Evolutionary conservation across 176 grass and related monocot genomes (phyloP), one percentile per base, ranked within the genome.

Genomic region (Avena atlantica): DNA sequence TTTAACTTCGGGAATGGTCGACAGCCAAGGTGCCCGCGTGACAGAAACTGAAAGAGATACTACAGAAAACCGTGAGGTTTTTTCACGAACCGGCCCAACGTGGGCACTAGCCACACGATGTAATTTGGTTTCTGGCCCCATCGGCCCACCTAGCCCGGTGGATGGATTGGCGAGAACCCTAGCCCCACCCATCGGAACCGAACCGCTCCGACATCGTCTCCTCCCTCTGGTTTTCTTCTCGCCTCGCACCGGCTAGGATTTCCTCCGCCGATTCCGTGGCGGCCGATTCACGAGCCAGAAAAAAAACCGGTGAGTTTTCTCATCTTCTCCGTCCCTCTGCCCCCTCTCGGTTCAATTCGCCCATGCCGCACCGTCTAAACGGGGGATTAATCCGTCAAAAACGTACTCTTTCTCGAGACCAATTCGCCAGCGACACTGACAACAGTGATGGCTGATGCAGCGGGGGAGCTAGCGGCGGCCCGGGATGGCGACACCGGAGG

Each of bases 271-370:
- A 84, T 81, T 75, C 19, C 74, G 67, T 25, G 13, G 53, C 17
- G 77, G 60, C 76, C 69, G 76, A 16, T 80, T 69, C 67, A 8
- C 49, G 23, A 62, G 12, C 84, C 51, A 78, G 7, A 47, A 13
- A 69, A 61, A 40, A 88, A 91, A 78, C 14, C 50, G 89, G 89
- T 88, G 86, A 91, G 82, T 61, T 75, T 73, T 21, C 47, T 24
- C 52, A 17, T 6, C 75, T 13, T 20, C 29, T 58, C 14, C 11
- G 13, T 51, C 9, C 79, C 47, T 52, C 20, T 5, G 27, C 70
- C 75, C 8, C 3, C 4, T 9, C 21, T 21, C 9, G 60, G 61
- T 65, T 64, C 52, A 75, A 52, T 74, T 44, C 40, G 40, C 40
- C 40, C 40, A 42, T 42, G 40, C 40, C 40, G 40, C 40, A 42